These are phyloP conservation scores for Russula brevipes DNA, from an alignment of 768 basidiomycete species.

Conservation along the genomic window DNA sequence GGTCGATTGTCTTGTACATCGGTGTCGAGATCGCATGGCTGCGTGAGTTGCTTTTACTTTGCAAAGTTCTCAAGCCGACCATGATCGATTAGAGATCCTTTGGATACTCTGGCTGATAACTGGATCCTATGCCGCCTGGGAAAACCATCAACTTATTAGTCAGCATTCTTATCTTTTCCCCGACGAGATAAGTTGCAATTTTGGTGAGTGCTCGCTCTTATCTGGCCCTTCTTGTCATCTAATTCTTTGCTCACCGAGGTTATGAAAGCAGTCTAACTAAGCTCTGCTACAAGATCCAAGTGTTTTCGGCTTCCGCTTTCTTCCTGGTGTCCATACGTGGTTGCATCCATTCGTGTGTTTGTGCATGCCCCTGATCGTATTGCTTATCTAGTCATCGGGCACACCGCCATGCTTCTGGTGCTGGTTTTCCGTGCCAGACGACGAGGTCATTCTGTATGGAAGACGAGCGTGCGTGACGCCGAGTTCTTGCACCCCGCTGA, in stretches of 20 bases:
- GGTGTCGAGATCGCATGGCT: constrained; percentile 37
- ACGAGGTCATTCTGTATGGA: too few species aligned
- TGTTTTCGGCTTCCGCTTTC: constrained; percentile 35
- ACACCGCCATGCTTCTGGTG: too few species aligned
- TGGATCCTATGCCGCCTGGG: constrained; percentile 30
- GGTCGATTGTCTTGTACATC: constrained; percentile 39
- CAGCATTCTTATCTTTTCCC: too few species aligned
- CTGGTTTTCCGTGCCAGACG: too few species aligned
- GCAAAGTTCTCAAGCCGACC: not conserved
- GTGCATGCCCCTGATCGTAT: not conserved
- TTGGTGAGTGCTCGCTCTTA: not conserved
- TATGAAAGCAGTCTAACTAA: too few species aligned
- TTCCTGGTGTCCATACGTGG: constrained; percentile 35
- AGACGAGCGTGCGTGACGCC: too few species aligned
- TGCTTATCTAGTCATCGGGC: constrained; percentile 25
- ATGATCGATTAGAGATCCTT: constrained; percentile 29
- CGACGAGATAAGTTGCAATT: constrained; percentile 7
- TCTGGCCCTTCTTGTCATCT: not conserved
- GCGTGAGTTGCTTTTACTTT: constrained; percentile 29
- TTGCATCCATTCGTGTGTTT: constrained; percentile 10
- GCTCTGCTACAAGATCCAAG: constrained; percentile 28
- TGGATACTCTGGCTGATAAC: constrained; percentile 40
- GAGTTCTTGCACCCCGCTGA: too few species aligned
- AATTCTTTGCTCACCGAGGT: not conserved
- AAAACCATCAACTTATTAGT: not conserved